Percentiles rank a stretch among this genome's conserved stretches.
phyloP scores from a whole-genome alignment of 805 yeast species.

The Cyberlindnera galapagoensis region DNA sequence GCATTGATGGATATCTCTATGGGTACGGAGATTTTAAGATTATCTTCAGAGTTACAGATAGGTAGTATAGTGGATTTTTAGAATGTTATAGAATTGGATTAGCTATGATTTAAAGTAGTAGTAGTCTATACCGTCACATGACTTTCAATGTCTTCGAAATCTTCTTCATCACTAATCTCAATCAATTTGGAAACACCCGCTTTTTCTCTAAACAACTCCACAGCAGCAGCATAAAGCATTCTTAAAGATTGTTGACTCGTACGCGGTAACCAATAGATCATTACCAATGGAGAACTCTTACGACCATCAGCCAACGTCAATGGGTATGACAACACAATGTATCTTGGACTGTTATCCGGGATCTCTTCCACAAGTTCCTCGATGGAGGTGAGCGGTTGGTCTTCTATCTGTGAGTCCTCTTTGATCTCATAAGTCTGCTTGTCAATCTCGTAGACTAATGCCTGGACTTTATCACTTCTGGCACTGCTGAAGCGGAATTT shows the following conservation, averaged over 20 bases:
- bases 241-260: conserved; percentile 75
- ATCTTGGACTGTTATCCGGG: conserved; percentile 80
- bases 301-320: conserved; percentile 65
- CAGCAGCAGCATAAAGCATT: conserved; percentile 90
- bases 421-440: conserved; percentile 44
- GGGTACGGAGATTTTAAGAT: conserved; percentile 35
- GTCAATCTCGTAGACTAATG: conserved; percentile 59
- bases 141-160: conserved; percentile 55
- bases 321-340: conserved; percentile 71
- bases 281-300: conserved; percentile 62
- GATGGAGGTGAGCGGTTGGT: conserved; percentile 40
- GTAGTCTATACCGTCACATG: too few relatives aligned
- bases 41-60: conserved; percentile 21
- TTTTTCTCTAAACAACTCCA: conserved; percentile 69
- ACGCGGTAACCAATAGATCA: conserved; percentile 85
- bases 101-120: conserved; percentile 3
- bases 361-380: conserved; percentile 67
- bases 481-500: conserved; percentile 73
- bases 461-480: conserved; percentile 54
- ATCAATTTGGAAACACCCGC: conserved; percentile 36
- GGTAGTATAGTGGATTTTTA: conserved; percentile 25
- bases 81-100: not conserved
- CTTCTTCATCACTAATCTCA: conserved; percentile 63
- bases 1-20: conserved; percentile 58
- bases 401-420: conserved; percentile 35